Evolutionary conservation across 2,329 filamentous ascomycete genomes (phyloP), one percentile per base, ranked within the genome.

Genomic region (Emmonsia crescens): DNA sequence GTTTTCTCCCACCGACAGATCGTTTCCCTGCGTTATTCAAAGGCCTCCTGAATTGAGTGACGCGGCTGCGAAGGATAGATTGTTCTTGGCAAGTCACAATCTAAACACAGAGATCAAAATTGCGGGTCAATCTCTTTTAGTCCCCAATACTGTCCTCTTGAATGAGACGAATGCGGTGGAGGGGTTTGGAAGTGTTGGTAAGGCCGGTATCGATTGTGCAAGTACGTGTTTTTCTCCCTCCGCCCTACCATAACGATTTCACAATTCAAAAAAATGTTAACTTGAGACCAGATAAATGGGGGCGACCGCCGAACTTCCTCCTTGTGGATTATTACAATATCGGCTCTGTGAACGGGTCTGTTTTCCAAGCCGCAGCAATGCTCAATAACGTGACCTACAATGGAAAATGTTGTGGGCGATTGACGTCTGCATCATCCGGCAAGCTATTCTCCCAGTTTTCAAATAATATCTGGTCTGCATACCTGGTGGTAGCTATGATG

Each of bases 11-110:
- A 83, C 80, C 0, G 75, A 86, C 68, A 76, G 85, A 2, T 72
- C 74, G 0, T 96, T 96, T 72, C 91, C 91, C 0, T 96, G 92
- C 76, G 85, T 78, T 0, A 80, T 86, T 44, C 84, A 96, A 71
- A 86, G 92, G 0, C 91, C 92, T 0, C 89, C 89, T 0, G 77
- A 83, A 51, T 77, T 95, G 62, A 69, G 76, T 2, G 69, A 72
- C 0, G 75, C 80, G 1, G 79, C 83, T 8, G 81, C 83, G 0
- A 77, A 79, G 62, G 79, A 86, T 36, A 82, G 86, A 51, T 80
- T 96, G 75, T 95, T 92, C 72, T 81, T 96, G 70, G 83, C 88
- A 69, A 96, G 96, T 75, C 92, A 96, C 78, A 96, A 96, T 72
- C 81, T 96, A 62, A 96, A 96, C 73, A 82, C 87, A 63, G 82